Percentiles rank a stretch among this genome's conserved stretches.
Evolutionary conservation across 768 basidiomycete genomes (phyloP).

Genomic region (Cystobasidium onofrii): DNA sequence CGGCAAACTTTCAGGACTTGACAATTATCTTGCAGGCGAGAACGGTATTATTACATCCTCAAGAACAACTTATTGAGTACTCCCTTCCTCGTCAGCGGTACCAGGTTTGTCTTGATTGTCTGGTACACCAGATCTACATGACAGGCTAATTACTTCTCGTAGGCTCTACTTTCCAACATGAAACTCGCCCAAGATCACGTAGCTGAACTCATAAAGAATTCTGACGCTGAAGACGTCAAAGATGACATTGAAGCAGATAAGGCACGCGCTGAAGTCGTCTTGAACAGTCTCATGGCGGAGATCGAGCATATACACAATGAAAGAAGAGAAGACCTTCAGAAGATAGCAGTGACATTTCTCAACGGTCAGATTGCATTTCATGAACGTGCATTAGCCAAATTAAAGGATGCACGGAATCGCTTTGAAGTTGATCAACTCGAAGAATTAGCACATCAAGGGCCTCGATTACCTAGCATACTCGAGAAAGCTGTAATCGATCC

Average conservation of each 20-base stretch:
- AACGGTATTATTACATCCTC: conserved; percentile 62
- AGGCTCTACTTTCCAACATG: neutral
- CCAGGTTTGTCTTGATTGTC: conserved; percentile 52
- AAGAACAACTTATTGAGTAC: conserved; percentile 62
- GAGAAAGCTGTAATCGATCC: neutral
- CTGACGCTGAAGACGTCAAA: neutral
- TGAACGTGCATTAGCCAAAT: conserved; percentile 60
- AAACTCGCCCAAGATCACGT: neutral
- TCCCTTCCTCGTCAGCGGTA: conserved; percentile 64
- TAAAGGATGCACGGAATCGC: conserved; percentile 54
- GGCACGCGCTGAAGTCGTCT: conserved; percentile 72
- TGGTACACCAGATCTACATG: neutral
- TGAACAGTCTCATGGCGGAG: conserved; percentile 82
- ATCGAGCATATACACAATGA: conserved; percentile 70
- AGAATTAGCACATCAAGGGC: conserved; percentile 45
- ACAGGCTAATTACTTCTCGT: neutral
- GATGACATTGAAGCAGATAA: conserved; percentile 55
- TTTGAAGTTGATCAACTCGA: conserved; percentile 54
- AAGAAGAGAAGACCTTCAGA: conserved; percentile 62
- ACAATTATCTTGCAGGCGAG: conserved; percentile 54
- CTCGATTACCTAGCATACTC: conserved; percentile 33
- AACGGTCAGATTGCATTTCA: conserved; percentile 70
- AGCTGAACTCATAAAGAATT: neutral
- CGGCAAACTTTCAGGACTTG: too few relatives aligned
- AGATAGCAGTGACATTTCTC: conserved; percentile 58